Percentiles rank a stretch among this genome's conserved stretches.
phyloP scores from a whole-genome alignment of 1,139 yeast genomes.

The Blastobotrys buckinghamii region DNA sequence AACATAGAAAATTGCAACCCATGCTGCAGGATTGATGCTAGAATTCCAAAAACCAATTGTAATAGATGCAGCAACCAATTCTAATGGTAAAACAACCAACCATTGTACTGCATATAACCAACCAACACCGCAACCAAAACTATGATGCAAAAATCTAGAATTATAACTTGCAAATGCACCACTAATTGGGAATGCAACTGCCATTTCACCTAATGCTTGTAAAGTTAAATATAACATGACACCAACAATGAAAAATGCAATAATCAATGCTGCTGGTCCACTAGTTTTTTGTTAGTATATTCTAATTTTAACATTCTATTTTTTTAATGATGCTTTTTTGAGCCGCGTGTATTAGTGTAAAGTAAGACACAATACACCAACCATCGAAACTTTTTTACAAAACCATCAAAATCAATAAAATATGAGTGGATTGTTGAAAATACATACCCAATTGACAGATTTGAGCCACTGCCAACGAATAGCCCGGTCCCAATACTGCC shows the following conservation, averaged over 20 bases:
- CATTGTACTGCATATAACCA: conserved; percentile 46
- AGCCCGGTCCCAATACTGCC: conserved; percentile 80
- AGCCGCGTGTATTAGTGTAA: too few relatives aligned
- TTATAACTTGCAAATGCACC: conserved; percentile 76
- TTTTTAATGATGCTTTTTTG: too few relatives aligned
- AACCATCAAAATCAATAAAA: too few relatives aligned
- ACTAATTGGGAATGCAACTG: conserved; percentile 69
- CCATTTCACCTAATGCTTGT: conserved; percentile 82
- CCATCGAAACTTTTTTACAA: too few relatives aligned
- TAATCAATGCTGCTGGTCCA: conserved; percentile 80
- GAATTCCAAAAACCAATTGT: conserved; percentile 60
- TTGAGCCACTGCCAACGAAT: conserved; percentile 68
- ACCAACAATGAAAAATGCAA: conserved; percentile 61
- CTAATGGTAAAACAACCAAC: conserved; percentile 68
- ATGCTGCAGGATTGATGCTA: conserved; percentile 56
- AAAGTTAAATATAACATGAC: conserved; percentile 69
- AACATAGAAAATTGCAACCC: conserved; percentile 57
- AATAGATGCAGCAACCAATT: conserved; percentile 70
- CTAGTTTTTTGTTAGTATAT: conserved; percentile 26
- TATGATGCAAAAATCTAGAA: conserved; percentile 61
- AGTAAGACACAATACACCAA: too few relatives aligned
- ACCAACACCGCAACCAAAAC: conserved; percentile 80
- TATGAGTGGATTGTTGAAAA: too few relatives aligned
- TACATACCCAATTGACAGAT: conserved; percentile 44
- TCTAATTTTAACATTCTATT: too few relatives aligned